Conservation (phyloP, 352 stramenopile genomes). For the Globisporangium sylvaticum region DNA sequence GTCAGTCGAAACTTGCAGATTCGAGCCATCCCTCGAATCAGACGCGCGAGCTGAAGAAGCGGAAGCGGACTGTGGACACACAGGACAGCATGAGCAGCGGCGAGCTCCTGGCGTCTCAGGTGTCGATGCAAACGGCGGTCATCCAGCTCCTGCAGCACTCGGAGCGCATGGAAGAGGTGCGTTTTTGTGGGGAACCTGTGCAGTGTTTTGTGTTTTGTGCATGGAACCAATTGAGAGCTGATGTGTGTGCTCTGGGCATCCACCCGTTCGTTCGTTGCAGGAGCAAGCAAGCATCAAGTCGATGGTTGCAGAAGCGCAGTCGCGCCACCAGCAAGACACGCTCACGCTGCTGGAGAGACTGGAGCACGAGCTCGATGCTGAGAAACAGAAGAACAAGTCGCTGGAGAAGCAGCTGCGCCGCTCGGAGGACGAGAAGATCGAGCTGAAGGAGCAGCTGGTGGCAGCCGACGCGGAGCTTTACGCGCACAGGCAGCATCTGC, state of each 20-base stretch:
- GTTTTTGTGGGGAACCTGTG: background rate
- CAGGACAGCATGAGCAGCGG: constrained; percentile 10
- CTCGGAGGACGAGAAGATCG: constrained; percentile 26
- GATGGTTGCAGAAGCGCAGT: constrained; percentile 27
- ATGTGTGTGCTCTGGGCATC: background rate
- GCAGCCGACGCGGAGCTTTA: constrained; percentile 44
- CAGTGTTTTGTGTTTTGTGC: too few species aligned
- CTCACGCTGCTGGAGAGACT: constrained; percentile 25
- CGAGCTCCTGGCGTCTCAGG: constrained; percentile 5
- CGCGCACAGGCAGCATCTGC: constrained; percentile 21
- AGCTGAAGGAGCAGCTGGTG: constrained; percentile 39
- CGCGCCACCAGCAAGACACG: constrained; percentile 24
- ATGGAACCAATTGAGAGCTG: too few species aligned
- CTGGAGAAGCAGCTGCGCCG: constrained; percentile 28
- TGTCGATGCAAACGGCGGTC: constrained; percentile 26
- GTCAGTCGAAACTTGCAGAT: background rate
- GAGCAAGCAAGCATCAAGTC: constrained; percentile 29
- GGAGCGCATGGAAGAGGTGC: constrained; percentile 15
- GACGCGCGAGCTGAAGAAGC: constrained; percentile 7
- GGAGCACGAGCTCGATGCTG: constrained; percentile 18
- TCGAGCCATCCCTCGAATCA: constrained; percentile 6
- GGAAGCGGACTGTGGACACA: constrained; percentile 4
- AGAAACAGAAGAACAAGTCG: constrained; percentile 24
- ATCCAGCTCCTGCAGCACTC: constrained; percentile 27
- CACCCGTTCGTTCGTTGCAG: background rate